Percentiles rank a stretch among this genome's conserved stretches.
Conservation (phyloP, 2,329 filamentous ascomycete genomes). For the Fusarium stilboides region DNA sequence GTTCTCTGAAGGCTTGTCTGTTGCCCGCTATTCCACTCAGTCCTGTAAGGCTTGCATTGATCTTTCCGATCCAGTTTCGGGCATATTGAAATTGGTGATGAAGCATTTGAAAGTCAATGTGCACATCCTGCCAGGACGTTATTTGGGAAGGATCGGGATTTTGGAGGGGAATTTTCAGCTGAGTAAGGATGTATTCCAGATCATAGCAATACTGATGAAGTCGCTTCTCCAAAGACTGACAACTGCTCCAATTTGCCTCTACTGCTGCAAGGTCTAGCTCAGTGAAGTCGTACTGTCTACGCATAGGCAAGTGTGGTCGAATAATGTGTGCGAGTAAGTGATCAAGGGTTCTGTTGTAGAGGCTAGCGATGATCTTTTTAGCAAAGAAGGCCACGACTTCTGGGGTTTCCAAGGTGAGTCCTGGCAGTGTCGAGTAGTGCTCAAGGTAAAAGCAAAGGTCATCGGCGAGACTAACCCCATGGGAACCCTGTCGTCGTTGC, state of each 20-base stretch:
- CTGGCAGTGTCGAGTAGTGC: neutral
- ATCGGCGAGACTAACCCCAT: neutral
- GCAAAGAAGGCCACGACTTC: neutral
- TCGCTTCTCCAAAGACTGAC: slow-evolving; percentile 6
- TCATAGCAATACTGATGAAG: slow-evolving; percentile 1
- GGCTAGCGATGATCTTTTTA: slow-evolving; percentile 2
- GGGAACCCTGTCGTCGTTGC: neutral
- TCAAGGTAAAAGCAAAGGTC: slow-evolving; percentile 6
- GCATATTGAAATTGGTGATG: neutral
- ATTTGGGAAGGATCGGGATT: neutral
- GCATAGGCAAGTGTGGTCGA: neutral
- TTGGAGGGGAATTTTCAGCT: neutral
- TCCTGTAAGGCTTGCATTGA: neutral
- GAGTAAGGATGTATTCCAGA: neutral
- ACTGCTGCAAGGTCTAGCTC: neutral
- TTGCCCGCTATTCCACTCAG: slow-evolving; percentile 3
- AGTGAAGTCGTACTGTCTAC: neutral
- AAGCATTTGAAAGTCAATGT: slow-evolving; percentile 3
- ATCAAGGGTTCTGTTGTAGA: slow-evolving; percentile 1
- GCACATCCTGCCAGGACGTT: slow-evolving; percentile 1
- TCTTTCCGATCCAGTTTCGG: neutral
- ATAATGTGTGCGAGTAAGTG: neutral
- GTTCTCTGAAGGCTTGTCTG: slow-evolving; percentile 5
- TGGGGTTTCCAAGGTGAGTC: neutral
- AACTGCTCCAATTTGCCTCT: slow-evolving; percentile 9